Percentiles rank a stretch among this genome's conserved stretches.
Evolutionary conservation across 805 yeast genomes (phyloP).

Genomic region (Scheffersomyces coipomensis): DNA sequence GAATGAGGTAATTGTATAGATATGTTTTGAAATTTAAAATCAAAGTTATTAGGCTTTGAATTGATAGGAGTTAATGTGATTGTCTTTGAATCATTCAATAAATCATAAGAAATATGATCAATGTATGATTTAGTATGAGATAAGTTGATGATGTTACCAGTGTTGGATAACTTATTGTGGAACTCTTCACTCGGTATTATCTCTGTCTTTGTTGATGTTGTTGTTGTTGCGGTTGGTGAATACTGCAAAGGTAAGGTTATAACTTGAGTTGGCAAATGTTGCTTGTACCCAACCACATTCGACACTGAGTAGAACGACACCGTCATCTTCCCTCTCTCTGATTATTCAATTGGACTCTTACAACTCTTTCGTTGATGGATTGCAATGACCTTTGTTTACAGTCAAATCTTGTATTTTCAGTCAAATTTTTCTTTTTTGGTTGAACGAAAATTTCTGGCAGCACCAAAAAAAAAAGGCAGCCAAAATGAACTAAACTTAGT

Average conservation of each 20-base stretch:
- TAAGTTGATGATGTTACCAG: slow-evolving; percentile 23
- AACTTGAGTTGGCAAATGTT: slow-evolving; percentile 12
- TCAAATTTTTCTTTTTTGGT: too few species aligned
- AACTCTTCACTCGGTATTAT: slow-evolving; percentile 23
- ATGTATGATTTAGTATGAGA: slow-evolving; percentile 17
- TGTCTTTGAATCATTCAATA: slow-evolving; percentile 29
- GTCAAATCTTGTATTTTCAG: too few species aligned
- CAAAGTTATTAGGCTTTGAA: slow-evolving; percentile 28
- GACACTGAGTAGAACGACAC: slow-evolving; percentile 8
- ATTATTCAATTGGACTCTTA: too few species aligned
- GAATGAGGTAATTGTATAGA: slow-evolving; percentile 23
- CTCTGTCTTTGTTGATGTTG: neutral
- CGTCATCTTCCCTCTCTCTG: too few species aligned
- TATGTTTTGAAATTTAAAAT: slow-evolving; percentile 33
- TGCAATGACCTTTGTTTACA: too few species aligned
- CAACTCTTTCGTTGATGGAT: too few species aligned
- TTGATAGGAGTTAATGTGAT: slow-evolving; percentile 40
- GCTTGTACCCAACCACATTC: slow-evolving; percentile 17
- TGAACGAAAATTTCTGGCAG: too few species aligned
- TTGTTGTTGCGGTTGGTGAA: slow-evolving; percentile 3
- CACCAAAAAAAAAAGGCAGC: too few species aligned
- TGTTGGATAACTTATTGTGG: slow-evolving; percentile 12
- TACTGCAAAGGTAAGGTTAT: slow-evolving; percentile 26
- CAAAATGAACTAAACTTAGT: too few species aligned
- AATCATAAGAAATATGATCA: slow-evolving; percentile 26